Conservation (phyloP, 1,139 yeast genomes). For the Pichia norvegensis region DNA sequence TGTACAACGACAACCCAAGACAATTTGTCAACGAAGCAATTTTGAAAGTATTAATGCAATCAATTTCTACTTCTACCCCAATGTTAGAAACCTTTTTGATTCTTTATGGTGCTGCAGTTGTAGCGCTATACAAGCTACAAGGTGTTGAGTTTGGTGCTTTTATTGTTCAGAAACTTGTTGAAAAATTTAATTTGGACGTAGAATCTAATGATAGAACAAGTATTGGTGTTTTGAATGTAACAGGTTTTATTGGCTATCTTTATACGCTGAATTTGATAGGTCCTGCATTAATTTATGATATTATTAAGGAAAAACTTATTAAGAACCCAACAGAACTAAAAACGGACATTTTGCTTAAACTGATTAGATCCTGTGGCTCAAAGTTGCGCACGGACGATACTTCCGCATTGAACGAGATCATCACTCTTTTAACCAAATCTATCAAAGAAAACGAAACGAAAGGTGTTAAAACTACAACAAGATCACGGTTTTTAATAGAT, state of each 20-base stretch:
- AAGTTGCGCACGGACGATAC: conserved; percentile 91
- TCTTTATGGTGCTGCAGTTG: conserved; percentile 70
- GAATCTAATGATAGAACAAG: conserved; percentile 26
- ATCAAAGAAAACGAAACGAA: conserved; percentile 33
- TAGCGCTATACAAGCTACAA: conserved; percentile 66
- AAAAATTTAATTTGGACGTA: conserved; percentile 38
- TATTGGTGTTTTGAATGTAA: conserved; percentile 60
- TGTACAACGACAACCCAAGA: conserved; percentile 63
- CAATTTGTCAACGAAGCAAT: conserved; percentile 67
- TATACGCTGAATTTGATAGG: conserved; percentile 74
- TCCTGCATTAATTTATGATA: conserved; percentile 67
- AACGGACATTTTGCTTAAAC: conserved; percentile 67
- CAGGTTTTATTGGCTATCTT: conserved; percentile 68
- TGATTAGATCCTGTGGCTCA: conserved; percentile 71
- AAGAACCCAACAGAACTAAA: conserved; percentile 55
- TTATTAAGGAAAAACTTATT: conserved; percentile 41
- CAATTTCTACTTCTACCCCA: conserved; percentile 59
- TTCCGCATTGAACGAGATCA: conserved; percentile 71
- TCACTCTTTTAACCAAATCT: conserved; percentile 45
- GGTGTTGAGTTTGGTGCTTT: conserved; percentile 91
- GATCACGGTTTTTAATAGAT: conserved; percentile 79
- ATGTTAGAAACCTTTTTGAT: conserved; percentile 72
- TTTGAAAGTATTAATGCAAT: conserved; percentile 54
- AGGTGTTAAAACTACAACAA: conserved; percentile 42
- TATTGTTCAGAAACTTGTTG: conserved; percentile 72